These are phyloP conservation scores for Oryza australiensis DNA, from an alignment of 176 grass and related monocot species.

Conservation along the genomic window DNA sequence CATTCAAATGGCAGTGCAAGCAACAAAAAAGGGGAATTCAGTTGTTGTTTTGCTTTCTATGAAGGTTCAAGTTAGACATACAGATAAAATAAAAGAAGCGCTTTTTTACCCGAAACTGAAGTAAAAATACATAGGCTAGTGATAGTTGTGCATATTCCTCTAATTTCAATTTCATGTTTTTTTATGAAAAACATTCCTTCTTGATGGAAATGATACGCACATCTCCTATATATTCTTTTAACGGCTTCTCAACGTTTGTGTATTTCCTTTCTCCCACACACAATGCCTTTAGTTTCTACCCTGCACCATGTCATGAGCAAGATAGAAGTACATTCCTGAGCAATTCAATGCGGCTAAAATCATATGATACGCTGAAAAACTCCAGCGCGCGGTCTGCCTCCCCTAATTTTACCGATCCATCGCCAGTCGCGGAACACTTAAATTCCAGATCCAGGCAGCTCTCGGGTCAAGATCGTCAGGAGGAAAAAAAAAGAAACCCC, in stretches of 20 bases:
- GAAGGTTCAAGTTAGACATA: background rate
- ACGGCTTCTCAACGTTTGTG: too few relatives aligned
- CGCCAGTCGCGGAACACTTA: background rate
- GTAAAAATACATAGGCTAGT: background rate
- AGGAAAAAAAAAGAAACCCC: background rate
- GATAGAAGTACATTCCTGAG: background rate
- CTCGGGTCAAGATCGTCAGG: background rate
- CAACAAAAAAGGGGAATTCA: background rate
- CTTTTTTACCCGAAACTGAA: slow-evolving; percentile 11
- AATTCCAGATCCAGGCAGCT: slow-evolving; percentile 20
- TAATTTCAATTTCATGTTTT: background rate
- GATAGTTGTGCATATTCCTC: background rate
- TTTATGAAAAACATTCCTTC: background rate
- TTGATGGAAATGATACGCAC: background rate
- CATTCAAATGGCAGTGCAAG: background rate
- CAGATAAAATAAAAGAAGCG: background rate
- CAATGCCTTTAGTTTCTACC: slow-evolving; percentile 10
- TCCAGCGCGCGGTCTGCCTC: background rate
- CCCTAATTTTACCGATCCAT: background rate
- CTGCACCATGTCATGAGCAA: background rate
- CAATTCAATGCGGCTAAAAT: background rate
- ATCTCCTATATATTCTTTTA: background rate
- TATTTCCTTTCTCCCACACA: background rate
- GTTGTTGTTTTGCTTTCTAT: background rate
- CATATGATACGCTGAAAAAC: background rate